Base-by-base conservation (phyloP, 83 land plant genomes). In the Diphasiastrum complanatum region DNA sequence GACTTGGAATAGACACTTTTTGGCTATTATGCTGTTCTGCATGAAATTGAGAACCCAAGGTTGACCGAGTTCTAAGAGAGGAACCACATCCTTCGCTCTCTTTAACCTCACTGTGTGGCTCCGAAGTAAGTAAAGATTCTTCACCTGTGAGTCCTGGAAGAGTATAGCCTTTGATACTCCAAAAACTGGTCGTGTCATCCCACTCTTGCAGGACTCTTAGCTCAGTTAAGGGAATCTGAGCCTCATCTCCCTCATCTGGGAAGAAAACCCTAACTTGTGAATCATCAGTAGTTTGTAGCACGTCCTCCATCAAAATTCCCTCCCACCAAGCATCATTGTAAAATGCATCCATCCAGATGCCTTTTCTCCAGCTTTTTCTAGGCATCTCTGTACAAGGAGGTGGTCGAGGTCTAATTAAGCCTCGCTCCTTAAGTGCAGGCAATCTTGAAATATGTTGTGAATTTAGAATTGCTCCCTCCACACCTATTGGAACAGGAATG, bases 271-370 rank as follows among this genome's bases (percentile, higher is more conserved):
- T 37, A 48, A 79, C 68, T 25, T 61, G 37, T n/a, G 28, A 46
- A 0, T 38, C 51, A 0, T 68, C 73, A 26, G 73, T 76, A 2
- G 45, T 28, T 1, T 33, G 26, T 11, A 12, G 14, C 26, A 71
- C 56, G 47, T 66, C 69, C 26, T 86, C 97, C 51, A 78, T 73
- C 24, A 91, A 63, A 33, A 91, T 79, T 27, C 97, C 97, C 60
- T 91, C 97, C 89, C 89, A 91, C 92, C 89, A 91, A 46, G 81
- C 89, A 47, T 82, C 89, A 25, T 69, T 40, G 37, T 61, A 49
- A 33, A 70, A 64, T 1, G 70, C 80, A 74, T 91, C 97, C 1
- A 91, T 93, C 45, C 89, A 84, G 0, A 82, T 65, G 3, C 93
- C 92, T 53, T 38, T 11, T 37, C 33, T 29, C 34, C 73, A 63